Evolutionary conservation across 208 protist species (phyloP).

Genomic region (Crithidia thermophila): DNA sequence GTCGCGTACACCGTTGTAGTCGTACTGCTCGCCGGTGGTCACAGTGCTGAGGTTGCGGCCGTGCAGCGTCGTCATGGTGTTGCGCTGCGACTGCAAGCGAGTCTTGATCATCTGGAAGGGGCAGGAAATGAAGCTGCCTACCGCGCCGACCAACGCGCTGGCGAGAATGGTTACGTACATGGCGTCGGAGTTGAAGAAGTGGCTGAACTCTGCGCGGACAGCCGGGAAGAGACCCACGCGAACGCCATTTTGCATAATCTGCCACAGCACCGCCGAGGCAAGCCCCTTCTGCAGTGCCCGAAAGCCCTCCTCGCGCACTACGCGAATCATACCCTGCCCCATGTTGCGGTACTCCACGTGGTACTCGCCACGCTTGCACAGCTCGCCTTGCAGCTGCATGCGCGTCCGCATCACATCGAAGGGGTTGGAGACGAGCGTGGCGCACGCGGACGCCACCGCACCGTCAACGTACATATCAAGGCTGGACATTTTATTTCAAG

Average conservation of each 20-base stretch:
- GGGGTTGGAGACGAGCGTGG: slow-evolving; percentile 65
- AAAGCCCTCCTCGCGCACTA: slow-evolving; percentile 54
- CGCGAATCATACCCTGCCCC: slow-evolving; percentile 45
- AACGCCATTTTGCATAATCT: slow-evolving; percentile 66
- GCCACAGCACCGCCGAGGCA: slow-evolving; percentile 44
- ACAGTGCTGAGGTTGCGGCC: slow-evolving; percentile 20
- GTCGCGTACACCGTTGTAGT: slow-evolving; percentile 48
- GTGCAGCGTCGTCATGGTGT: slow-evolving; percentile 26
- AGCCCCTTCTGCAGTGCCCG: slow-evolving; percentile 64
- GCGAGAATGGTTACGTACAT: slow-evolving; percentile 20
- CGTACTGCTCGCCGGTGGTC: slow-evolving; percentile 52
- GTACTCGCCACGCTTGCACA: slow-evolving; percentile 49
- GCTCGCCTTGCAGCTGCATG: slow-evolving; percentile 74
- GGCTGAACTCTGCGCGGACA: slow-evolving; percentile 35
- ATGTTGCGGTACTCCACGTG: slow-evolving; percentile 53
- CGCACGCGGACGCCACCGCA: slow-evolving; percentile 44
- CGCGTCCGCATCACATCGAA: slow-evolving; percentile 80
- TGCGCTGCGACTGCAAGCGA: slow-evolving; percentile 65
- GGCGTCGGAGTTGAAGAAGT: slow-evolving; percentile 12
- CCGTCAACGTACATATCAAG: slow-evolving; percentile 63
- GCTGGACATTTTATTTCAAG: slow-evolving; percentile 44
- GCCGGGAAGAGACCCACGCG: slow-evolving; percentile 65
- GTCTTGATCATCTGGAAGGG: slow-evolving; percentile 78
- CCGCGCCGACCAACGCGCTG: slow-evolving; percentile 41
- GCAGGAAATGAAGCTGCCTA: slow-evolving; percentile 50